Evolutionary conservation across 2,329 filamentous ascomycete genomes (phyloP).

Genomic region (Fusarium siculi): DNA sequence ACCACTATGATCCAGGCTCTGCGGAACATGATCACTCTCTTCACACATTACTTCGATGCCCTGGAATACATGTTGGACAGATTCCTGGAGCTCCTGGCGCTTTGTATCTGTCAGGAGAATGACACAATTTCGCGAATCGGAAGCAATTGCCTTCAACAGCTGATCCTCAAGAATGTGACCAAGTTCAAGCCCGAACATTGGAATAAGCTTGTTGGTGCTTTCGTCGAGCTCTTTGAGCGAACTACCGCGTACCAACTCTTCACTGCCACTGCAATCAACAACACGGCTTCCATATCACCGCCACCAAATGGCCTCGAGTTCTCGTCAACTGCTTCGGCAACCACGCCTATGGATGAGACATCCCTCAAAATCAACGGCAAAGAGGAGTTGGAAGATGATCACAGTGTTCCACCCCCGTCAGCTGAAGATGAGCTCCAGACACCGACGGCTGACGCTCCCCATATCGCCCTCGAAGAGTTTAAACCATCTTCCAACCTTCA

Average conservation of each 20-base stretch:
- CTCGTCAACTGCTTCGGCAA: slow-evolving; percentile 54
- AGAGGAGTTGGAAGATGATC: slow-evolving; percentile 55
- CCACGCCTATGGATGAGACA: slow-evolving; percentile 61
- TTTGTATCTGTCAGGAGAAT: slow-evolving; percentile 99
- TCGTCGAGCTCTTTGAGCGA: slow-evolving; percentile 93
- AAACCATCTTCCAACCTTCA: slow-evolving; percentile 79
- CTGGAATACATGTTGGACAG: slow-evolving; percentile 98
- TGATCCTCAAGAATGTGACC: slow-evolving; percentile 94
- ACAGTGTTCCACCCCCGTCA: slow-evolving; percentile 43
- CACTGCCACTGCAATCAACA: slow-evolving; percentile 75
- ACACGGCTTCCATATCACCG: slow-evolving; percentile 62
- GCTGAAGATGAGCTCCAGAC: slow-evolving; percentile 51
- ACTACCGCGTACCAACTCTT: slow-evolving; percentile 97
- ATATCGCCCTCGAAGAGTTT: slow-evolving; percentile 82
- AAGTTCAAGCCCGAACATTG: slow-evolving; percentile 92
- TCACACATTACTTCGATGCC: slow-evolving; percentile 97
- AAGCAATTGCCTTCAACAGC: slow-evolving; percentile 95
- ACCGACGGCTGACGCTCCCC: slow-evolving; percentile 49
- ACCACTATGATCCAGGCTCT: slow-evolving; percentile 99
- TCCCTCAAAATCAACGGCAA: slow-evolving; percentile 70
- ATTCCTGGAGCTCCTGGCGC: slow-evolving; percentile 91
- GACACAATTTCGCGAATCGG: slow-evolving; percentile 98
- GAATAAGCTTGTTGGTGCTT: slow-evolving; percentile 93
- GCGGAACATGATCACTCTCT: slow-evolving; percentile 97
- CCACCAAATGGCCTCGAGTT: slow-evolving; percentile 64